Percentiles rank a stretch among this genome's conserved stretches.
phyloP scores from a whole-genome alignment of 306 rosid species.

The Clitoria ternatea region DNA sequence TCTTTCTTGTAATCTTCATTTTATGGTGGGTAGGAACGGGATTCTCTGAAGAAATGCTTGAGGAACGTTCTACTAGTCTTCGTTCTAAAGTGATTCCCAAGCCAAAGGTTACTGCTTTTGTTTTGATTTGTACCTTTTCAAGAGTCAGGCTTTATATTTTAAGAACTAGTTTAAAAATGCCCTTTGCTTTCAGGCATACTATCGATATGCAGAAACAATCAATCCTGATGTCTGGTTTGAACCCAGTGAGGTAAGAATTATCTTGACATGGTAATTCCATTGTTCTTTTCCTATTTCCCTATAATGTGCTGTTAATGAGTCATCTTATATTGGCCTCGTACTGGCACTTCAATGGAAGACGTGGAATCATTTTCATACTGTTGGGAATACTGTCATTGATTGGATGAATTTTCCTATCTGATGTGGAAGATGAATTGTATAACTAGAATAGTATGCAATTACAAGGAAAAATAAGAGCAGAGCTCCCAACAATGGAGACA shows the following conservation, averaged over 20 bases:
- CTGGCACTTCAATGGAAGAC: not conserved
- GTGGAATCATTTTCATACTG: conserved; percentile 7
- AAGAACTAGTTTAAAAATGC: conserved; percentile 2
- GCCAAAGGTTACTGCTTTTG: conserved; percentile 60
- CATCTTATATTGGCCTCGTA: not conserved
- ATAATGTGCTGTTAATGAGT: not conserved
- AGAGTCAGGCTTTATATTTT: conserved; percentile 9
- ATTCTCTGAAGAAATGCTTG: conserved; percentile 68
- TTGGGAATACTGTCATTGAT: not conserved
- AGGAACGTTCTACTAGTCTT: conserved; percentile 75
- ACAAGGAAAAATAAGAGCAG: too few relatives aligned
- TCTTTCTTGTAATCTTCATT: conserved; percentile 22
- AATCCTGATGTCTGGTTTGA: conserved; percentile 98
- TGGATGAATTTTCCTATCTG: too few relatives aligned
- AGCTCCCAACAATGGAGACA: too few relatives aligned
- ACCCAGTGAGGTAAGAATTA: conserved; percentile 59
- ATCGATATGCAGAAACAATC: conserved; percentile 59
- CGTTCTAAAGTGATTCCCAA: conserved; percentile 67
- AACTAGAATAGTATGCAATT: too few relatives aligned
- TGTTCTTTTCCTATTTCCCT: not conserved
- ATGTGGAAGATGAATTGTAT: too few relatives aligned
- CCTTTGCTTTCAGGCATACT: conserved; percentile 58
- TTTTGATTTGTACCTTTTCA: conserved; percentile 6
- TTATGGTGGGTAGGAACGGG: conserved; percentile 65
- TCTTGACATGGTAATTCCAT: conserved; percentile 11